Evolutionary conservation across 352 stramenopile genomes (phyloP), one percentile per base, ranked within the genome.

Genomic region (Phytopythium kandeliae): DNA sequence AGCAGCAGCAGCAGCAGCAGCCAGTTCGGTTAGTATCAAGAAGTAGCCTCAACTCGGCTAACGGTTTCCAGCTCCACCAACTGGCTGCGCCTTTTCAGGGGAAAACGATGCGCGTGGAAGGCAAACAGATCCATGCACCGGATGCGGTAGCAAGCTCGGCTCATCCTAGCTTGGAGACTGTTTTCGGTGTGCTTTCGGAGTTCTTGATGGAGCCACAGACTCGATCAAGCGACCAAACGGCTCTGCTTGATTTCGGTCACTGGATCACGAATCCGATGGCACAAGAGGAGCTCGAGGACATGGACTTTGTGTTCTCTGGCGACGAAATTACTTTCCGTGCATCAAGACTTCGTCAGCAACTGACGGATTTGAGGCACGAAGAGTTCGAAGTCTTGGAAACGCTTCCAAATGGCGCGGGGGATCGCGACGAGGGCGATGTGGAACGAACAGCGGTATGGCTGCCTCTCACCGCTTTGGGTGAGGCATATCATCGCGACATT

Each of bases 351-450:
- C 63, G 63, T 22, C 67, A 77, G 26, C 35, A 44, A 19, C 15
- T 67, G 17, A 62, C 53, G 49, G 55, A 73, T 43, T 51, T 77
- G 7, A 53, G 67, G 17, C n/a, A 71, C 19, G 37, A 62, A 62
- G 67, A 77, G 45, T 58, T 25, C 22, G 51, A 40, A 19, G 65
- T 69, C 44, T 60, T 77, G 57, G 56, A 63, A 17, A 57, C 41
- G 7, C 45, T 77, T 47, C 61, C 67, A 43, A 13, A 17, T 11
- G 34, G 47, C 6, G 33, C 16, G 15, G 21, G n/a, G 22, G 6
- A 33, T 21, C 25, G 21, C 5, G 35, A n/a, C 3, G 34, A 53
- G 15, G 47, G 16, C 6, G 24, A 42, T n/a, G 19, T 53, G n/a
- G 33, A 53, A 13, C 31, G 11, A 16, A 35, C 34, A 21, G 6